Evolutionary conservation across 495 filamentous ascomycete species (phyloP), one percentile per base, ranked within the genome.

Genomic region (Aspergillus carlsbadensis): DNA sequence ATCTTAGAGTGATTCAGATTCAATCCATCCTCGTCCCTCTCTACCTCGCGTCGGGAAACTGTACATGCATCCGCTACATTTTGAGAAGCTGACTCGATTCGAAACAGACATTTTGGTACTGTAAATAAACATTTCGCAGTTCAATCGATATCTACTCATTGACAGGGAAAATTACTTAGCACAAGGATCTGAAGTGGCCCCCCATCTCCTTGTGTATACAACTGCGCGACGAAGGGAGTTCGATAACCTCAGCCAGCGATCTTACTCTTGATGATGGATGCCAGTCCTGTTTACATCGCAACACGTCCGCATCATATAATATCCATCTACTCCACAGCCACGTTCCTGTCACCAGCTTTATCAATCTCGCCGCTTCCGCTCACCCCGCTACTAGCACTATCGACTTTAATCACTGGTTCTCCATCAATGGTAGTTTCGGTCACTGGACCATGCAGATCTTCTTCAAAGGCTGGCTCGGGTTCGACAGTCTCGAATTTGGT

Each of bases 401-500:
- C 58, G 36, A 65, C 49, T 29, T 72, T 72, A 18, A 47, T 65
- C 20, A 65, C 60, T 6, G 44, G 26, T 17, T 29, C 52, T 10
- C 52, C 62, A 18, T 58, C 57, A 6, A 42, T 44, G 24, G 21
- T 40, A 8, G 48, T 39, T 49, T 83, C 81, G 42, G 73, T 70
- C 22, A 49, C 56, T 35, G 79, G 68, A 11, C 84, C 87, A 65
- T 92, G 88, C 43, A 91, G 50, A 48, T 83, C 81, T 76, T 96
- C 92, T 69, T 96, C 90, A 62, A 95, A 96, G 54, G 92, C 87
- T 52, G 91, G 92, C 65, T 95, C 91, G 11, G 80, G 76, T 58
- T 96, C 92, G 66, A 85, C 67, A n/a, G 83, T 75, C 70, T 96
- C 91, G 65, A 96, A 96, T 70, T 96, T 96, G 69, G 89, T 91